These are phyloP conservation scores for Xylariaceae sp. DNA, from an alignment of 2,329 filamentous ascomycete species.

Conservation along the genomic window DNA sequence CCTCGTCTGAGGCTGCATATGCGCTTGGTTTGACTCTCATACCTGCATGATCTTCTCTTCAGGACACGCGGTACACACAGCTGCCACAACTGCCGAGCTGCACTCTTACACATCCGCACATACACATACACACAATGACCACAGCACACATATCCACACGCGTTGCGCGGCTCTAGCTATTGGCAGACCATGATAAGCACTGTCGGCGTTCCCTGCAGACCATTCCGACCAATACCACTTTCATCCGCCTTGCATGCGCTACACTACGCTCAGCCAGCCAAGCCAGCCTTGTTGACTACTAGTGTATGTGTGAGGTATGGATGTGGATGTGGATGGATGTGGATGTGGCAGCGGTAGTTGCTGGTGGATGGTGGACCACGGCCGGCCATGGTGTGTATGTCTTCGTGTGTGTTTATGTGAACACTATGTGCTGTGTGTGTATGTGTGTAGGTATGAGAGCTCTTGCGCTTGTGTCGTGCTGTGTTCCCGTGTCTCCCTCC, in stretches of 20 bases:
- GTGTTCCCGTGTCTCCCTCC: conserved; percentile 9
- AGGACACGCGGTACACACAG: conserved; percentile 11
- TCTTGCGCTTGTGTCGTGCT: not conserved
- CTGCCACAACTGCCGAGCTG: not conserved
- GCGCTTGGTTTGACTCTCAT: conserved; percentile 12
- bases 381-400: not conserved
- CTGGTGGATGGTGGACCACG: not conserved
- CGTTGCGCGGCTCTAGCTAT: conserved; percentile 6
- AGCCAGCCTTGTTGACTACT: conserved; percentile 14
- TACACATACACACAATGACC: not conserved
- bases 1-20: conserved; percentile 19
- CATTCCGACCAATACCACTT: conserved; percentile 7
- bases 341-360: conserved; percentile 10
- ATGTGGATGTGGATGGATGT: not conserved
- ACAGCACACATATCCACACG: conserved; percentile 1
- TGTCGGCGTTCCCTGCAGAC: conserved; percentile 16
- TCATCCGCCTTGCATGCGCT: conserved; percentile 8
- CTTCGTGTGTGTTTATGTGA: not conserved
- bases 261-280: not conserved
- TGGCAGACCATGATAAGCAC: conserved; percentile 10
- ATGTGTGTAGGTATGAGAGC: not conserved
- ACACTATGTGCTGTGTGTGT: not conserved
- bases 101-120: not conserved
- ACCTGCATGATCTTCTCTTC: conserved; percentile 16
- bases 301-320: conserved; percentile 4